Evolutionary conservation across 768 basidiomycete species (phyloP), one percentile per base, ranked within the genome.

Genomic region (Polyporus arcularius): DNA sequence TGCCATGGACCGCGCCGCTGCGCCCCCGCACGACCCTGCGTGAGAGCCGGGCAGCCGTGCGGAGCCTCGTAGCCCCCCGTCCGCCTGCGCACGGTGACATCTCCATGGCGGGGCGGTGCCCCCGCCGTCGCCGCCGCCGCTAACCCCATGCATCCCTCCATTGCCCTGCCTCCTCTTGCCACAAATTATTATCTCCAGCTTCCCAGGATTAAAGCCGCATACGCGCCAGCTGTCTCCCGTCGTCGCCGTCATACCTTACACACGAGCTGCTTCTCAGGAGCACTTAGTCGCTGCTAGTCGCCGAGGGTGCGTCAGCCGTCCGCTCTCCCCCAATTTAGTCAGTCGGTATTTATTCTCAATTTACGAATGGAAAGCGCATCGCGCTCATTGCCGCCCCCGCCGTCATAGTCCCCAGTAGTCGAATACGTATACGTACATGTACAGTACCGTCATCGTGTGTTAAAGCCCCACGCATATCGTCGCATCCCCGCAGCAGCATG

Each of bases 1-100:
- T 12, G 21, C 16, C 50, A 39, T 6, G n/a, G 50, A 52, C 30
- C 31, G 30, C n/a, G 4, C 49, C 49, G 31, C 50, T 32, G 38
- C 50, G 50, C 38, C 50, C 15, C 50, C 50, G 18, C 50, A 52
- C 50, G 50, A 52, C 8, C 50, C 50, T 31, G 50, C 50, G 50
- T 52, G 50, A 52, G 50, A 51, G 26, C 35, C 35, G 35, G 35
- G 35, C 35, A 35, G 11, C 35, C 35, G 35, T 35, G 11, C 35
- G 35, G 35, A 11, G 11, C 35, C 11, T 35, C 35, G 6, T 7
- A 35, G 35, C 11, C 11, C 35, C 11, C 35, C 11, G 35, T 3
- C 3, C 3, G 35, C 35, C 35, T 35, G 35, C 35, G 35, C 35
- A 35, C 6, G 35, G 35, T 35, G 35, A 26, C 21, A 26, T 26